Conservation (phyloP, 2,329 filamentous ascomycete genomes). For the Fusarium stilboides region DNA sequence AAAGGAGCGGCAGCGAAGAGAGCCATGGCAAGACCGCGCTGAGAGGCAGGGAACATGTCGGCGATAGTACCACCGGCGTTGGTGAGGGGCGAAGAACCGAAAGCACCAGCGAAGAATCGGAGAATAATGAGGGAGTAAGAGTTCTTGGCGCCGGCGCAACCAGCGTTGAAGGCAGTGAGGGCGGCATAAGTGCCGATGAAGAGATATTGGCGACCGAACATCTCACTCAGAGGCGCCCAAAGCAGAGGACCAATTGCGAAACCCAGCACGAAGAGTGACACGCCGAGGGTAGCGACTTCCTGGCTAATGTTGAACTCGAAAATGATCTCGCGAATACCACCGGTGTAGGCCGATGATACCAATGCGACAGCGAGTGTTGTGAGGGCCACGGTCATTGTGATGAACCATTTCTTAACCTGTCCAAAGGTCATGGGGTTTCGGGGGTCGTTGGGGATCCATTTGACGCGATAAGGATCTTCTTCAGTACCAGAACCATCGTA, state of each 20-base stretch:
- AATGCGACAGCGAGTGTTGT: slow-evolving; percentile 39
- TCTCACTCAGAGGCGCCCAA: slow-evolving; percentile 82
- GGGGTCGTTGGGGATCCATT: slow-evolving; percentile 43
- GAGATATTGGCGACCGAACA: slow-evolving; percentile 77
- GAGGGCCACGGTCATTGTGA: slow-evolving; percentile 39
- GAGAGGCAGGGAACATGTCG: slow-evolving; percentile 83
- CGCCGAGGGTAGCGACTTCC: slow-evolving; percentile 40
- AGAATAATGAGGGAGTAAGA: slow-evolving; percentile 80
- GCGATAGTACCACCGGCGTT: slow-evolving; percentile 74
- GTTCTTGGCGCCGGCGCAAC: slow-evolving; percentile 80
- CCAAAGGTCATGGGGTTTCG: slow-evolving; percentile 40
- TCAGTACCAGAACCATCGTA: slow-evolving; percentile 41
- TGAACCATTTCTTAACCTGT: slow-evolving; percentile 40
- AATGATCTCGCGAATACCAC: slow-evolving; percentile 36
- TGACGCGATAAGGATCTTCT: slow-evolving; percentile 38
- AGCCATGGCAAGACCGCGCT: slow-evolving; percentile 86
- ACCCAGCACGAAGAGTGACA: slow-evolving; percentile 41
- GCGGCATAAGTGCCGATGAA: slow-evolving; percentile 69
- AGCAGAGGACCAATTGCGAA: slow-evolving; percentile 78
- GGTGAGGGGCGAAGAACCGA: slow-evolving; percentile 75
- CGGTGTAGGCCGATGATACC: slow-evolving; percentile 39
- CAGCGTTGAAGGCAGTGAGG: slow-evolving; percentile 82
- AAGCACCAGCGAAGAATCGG: slow-evolving; percentile 82
- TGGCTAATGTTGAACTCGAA: slow-evolving; percentile 39
- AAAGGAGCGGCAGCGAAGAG: slow-evolving; percentile 85